These are phyloP conservation scores for Spathaspora girioi DNA, from an alignment of 805 yeast genomes.

Conservation along the genomic window DNA sequence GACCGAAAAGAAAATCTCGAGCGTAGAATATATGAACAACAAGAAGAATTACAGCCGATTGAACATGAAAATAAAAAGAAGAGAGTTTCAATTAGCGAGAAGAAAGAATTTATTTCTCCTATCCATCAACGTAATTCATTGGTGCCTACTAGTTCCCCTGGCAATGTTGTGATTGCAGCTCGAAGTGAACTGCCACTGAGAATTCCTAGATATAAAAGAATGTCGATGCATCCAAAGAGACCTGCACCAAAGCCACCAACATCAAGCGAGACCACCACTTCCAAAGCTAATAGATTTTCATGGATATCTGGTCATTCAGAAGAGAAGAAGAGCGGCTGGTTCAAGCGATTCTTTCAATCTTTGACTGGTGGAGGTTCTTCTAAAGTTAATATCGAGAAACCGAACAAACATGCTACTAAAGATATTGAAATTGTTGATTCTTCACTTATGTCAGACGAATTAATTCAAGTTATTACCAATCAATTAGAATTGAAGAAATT, in stretches of 20 bases:
- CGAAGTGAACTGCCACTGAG: conserved; percentile 5
- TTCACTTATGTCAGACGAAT: conserved; percentile 22
- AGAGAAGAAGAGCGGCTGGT: conserved; percentile 27
- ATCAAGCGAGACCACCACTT: conserved; percentile 14
- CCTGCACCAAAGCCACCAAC: conserved; percentile 38
- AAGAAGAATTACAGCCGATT: background rate
- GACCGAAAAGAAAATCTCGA: background rate
- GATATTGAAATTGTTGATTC: conserved; percentile 34
- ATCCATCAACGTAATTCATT: background rate
- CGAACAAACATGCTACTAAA: conserved; percentile 6
- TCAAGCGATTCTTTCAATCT: conserved; percentile 32
- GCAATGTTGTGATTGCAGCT: background rate
- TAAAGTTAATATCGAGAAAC: background rate
- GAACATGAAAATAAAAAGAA: background rate
- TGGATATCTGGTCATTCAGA: conserved; percentile 25
- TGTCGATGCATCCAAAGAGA: conserved; percentile 35
- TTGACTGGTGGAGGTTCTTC: conserved; percentile 10
- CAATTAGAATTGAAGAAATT: conserved; percentile 44
- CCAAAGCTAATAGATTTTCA: conserved; percentile 26
- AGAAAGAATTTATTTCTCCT: background rate
- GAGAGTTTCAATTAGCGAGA: conserved; percentile 1
- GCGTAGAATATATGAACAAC: background rate
- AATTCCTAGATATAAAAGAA: conserved; percentile 18
- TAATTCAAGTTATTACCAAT: conserved; percentile 32
- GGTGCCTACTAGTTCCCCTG: background rate